phyloP scores from a whole-genome alignment of 768 basidiomycete species.

The Gloeostereum incarnatum region DNA sequence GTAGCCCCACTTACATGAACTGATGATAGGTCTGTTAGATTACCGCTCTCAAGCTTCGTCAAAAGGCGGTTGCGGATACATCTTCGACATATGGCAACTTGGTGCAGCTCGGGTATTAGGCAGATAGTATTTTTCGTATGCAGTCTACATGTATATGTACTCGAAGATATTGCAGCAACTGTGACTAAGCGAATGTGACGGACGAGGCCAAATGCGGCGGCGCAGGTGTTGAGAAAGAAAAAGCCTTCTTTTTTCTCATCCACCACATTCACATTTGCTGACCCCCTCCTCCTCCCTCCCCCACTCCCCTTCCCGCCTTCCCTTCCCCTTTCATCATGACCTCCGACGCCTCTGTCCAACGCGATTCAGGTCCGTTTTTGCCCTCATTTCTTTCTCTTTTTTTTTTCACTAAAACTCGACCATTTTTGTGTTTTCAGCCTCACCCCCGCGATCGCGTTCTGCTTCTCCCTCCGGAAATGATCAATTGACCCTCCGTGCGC shows the following conservation, averaged over 20 bases:
- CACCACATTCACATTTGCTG: conserved; percentile 2
- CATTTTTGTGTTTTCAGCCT: conserved; percentile 25
- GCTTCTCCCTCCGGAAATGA: conserved; percentile 66
- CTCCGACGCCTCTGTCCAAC: conserved; percentile 48
- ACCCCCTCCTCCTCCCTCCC: conserved; percentile 18
- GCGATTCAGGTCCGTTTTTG: conserved; percentile 42
- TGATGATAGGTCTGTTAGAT: conserved; percentile 34
- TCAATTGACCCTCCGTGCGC: conserved; percentile 82
- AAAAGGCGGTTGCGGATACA: conserved; percentile 76
- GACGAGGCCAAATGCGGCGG: no score
- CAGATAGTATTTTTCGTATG: conserved; percentile 6
- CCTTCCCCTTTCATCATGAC: conserved; percentile 42
- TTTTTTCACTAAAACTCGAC: conserved; percentile 9
- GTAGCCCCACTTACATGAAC: neutral
- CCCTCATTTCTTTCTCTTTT: conserved; percentile 9
- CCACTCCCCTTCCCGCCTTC: conserved; percentile 17
- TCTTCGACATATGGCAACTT: conserved; percentile 77
- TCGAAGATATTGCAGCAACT: no score
- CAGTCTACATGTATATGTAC: conserved; percentile 1
- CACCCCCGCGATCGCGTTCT: conserved; percentile 63
- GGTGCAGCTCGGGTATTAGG: conserved; percentile 84
- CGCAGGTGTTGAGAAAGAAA: no score
- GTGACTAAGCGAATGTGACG: no score
- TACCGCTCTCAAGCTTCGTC: conserved; percentile 87
- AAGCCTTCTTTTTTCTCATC: neutral